Evolutionary conservation across 805 yeast species (phyloP).

Genomic region (Yarrowia divulgata): DNA sequence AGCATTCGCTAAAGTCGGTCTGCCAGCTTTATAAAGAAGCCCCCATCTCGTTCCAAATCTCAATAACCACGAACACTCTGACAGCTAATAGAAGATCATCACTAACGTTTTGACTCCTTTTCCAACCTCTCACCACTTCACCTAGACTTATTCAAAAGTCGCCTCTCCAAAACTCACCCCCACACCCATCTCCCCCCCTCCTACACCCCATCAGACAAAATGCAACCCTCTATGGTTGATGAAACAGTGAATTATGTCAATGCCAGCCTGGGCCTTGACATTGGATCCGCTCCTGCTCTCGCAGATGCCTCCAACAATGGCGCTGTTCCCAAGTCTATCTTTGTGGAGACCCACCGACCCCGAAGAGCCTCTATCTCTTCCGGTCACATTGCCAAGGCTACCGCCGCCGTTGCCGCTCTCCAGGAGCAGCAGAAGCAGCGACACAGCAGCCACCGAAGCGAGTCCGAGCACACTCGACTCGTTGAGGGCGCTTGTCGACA

Average conservation of each 20-base stretch:
- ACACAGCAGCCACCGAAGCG: constrained; percentile 55
- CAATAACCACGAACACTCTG: neutral
- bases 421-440: constrained; percentile 37
- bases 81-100: neutral
- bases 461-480: constrained; percentile 70
- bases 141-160: constrained; percentile 12
- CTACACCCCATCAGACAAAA: neutral
- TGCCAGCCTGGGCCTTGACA: constrained; percentile 62
- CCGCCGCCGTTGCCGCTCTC: constrained; percentile 26
- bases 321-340: constrained; percentile 7
- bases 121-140: no score
- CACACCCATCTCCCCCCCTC: constrained; percentile 19
- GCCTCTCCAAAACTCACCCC: constrained; percentile 5
- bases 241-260: constrained; percentile 64
- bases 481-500: constrained; percentile 84
- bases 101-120: neutral
- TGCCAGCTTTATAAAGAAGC: constrained; percentile 27
- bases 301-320: constrained; percentile 38
- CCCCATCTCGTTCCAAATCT: neutral
- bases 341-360: constrained; percentile 9
- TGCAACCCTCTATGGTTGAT: constrained; percentile 49
- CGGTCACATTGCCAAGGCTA: constrained; percentile 34
- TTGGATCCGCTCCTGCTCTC: constrained; percentile 52
- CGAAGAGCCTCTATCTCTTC: constrained; percentile 23
- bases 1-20: constrained; percentile 8